Conservation (phyloP, 257 asterid species). For the Ballota nigra region DNA sequence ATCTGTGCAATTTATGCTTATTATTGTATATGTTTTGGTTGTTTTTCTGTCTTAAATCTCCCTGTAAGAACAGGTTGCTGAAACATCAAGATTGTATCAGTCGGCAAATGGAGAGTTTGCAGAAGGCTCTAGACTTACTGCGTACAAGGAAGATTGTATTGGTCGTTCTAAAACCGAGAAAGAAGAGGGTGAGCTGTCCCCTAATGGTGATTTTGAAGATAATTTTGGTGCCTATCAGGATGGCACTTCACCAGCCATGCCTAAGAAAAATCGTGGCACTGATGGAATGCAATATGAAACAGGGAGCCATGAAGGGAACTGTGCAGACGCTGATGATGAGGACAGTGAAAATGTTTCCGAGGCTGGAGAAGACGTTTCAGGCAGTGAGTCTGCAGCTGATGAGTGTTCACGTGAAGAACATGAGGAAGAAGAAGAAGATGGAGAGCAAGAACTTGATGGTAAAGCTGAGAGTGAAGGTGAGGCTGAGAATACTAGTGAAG, state of each 20-base stretch:
- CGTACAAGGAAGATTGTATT: slow-evolving; percentile 36
- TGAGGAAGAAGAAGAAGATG: slow-evolving; percentile 71
- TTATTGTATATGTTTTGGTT: not conserved
- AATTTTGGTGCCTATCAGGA: slow-evolving; percentile 59
- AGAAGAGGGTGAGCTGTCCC: slow-evolving; percentile 89
- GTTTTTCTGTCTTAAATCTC: not conserved
- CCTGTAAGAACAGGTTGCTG: slow-evolving; percentile 42
- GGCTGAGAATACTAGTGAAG: slow-evolving; percentile 73
- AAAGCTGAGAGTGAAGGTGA: slow-evolving; percentile 94
- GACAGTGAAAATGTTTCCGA: slow-evolving; percentile 77
- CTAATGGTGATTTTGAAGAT: slow-evolving; percentile 74
- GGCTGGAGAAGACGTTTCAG: slow-evolving; percentile 76
- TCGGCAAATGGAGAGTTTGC: slow-evolving; percentile 50
- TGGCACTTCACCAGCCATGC: slow-evolving; percentile 42
- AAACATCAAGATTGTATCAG: slow-evolving; percentile 36
- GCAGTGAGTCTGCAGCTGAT: slow-evolving; percentile 85
- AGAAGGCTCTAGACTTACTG: slow-evolving; percentile 46
- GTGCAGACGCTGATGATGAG: slow-evolving; percentile 60
- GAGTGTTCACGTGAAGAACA: slow-evolving; percentile 58
- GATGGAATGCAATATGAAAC: slow-evolving; percentile 46
- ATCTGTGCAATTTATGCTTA: not conserved
- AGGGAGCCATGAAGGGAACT: slow-evolving; percentile 45
- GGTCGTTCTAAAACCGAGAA: slow-evolving; percentile 69
- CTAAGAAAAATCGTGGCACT: slow-evolving; percentile 34
- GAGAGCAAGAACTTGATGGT: slow-evolving; percentile 68